Evolutionary conservation across 2,329 filamentous ascomycete species (phyloP).

Genomic region (Sporothrix mexicana): DNA sequence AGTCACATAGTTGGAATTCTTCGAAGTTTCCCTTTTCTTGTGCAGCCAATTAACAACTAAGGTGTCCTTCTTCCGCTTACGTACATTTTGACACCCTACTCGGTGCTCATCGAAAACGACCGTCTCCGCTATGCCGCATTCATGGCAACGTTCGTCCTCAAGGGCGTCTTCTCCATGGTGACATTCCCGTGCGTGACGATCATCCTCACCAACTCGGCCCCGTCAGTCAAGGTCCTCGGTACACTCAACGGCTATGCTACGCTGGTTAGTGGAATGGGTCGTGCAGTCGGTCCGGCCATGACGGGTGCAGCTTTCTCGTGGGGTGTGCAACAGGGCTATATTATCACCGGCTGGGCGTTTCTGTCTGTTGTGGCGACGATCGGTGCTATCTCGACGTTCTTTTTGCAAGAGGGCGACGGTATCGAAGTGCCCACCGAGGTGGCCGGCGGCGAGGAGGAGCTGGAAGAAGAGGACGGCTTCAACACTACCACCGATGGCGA

Average conservation of each 20-base stretch:
- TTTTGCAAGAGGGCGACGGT: slow-evolving; percentile 75
- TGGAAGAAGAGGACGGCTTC: slow-evolving; percentile 24
- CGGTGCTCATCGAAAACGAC: slow-evolving; percentile 63
- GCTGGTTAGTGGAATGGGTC: slow-evolving; percentile 77
- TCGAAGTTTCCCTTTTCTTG: no score
- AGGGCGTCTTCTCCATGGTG: slow-evolving; percentile 78
- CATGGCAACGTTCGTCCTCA: slow-evolving; percentile 71
- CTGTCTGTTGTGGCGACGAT: slow-evolving; percentile 68
- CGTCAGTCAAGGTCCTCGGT: slow-evolving; percentile 76
- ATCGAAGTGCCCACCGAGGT: slow-evolving; percentile 50
- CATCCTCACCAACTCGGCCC: slow-evolving; percentile 84
- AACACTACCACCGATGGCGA: neutral
- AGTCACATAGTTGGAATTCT: no score
- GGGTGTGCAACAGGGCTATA: slow-evolving; percentile 76
- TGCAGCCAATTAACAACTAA: slow-evolving; percentile 39
- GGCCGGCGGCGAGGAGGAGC: slow-evolving; percentile 37
- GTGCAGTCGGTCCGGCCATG: slow-evolving; percentile 77
- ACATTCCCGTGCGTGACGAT: slow-evolving; percentile 91
- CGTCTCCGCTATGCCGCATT: slow-evolving; percentile 64
- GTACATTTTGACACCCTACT: slow-evolving; percentile 84
- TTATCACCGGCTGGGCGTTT: slow-evolving; percentile 82
- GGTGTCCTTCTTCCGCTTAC: slow-evolving; percentile 72
- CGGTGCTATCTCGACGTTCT: slow-evolving; percentile 74
- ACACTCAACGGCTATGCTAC: slow-evolving; percentile 93
- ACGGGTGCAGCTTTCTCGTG: slow-evolving; percentile 75